Conservation (phyloP, 2,329 filamentous ascomycete species). For the Apiospora aurea region DNA sequence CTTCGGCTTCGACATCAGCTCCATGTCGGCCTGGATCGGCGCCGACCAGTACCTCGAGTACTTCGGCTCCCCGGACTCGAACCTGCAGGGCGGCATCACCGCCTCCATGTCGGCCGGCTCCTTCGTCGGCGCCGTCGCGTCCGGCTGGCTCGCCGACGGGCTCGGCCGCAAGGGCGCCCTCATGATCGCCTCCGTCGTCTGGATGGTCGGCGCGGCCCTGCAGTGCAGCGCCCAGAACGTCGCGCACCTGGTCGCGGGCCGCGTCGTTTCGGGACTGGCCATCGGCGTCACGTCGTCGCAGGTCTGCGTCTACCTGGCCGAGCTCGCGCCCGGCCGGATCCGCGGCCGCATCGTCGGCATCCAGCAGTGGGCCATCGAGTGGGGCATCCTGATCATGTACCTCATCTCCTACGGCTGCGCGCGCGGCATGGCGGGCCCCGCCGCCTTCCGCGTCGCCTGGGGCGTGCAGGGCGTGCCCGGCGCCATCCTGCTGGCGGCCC, state of each 20-base stretch:
- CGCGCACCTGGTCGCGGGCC: slow-evolving; percentile 56
- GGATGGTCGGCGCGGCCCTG: slow-evolving; percentile 63
- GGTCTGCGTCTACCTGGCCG: slow-evolving; percentile 71
- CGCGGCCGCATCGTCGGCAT: slow-evolving; percentile 71
- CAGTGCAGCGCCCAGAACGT: slow-evolving; percentile 64
- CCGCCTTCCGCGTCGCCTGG: slow-evolving; percentile 68
- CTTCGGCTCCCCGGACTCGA: slow-evolving; percentile 53
- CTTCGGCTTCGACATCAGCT: slow-evolving; percentile 40
- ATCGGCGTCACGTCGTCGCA: slow-evolving; percentile 71
- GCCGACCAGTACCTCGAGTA: slow-evolving; percentile 56
- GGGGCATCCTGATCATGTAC: slow-evolving; percentile 70
- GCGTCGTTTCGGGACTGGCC: slow-evolving; percentile 66
- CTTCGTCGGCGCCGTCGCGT: slow-evolving; percentile 52
- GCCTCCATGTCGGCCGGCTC: slow-evolving; percentile 57
- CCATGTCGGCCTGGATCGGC: slow-evolving; percentile 54
- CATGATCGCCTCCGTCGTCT: slow-evolving; percentile 51
- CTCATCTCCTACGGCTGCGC: slow-evolving; percentile 70
- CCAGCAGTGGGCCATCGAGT: slow-evolving; percentile 78
- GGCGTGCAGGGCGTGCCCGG: slow-evolving; percentile 53
- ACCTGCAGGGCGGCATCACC: slow-evolving; percentile 56
- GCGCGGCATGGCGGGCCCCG: slow-evolving; percentile 53
- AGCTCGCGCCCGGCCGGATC: slow-evolving; percentile 62
- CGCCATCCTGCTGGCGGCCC: slow-evolving; percentile 56
- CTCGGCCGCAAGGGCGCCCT: slow-evolving; percentile 50
- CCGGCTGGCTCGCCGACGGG: slow-evolving; percentile 54